phyloP scores from a whole-genome alignment of 208 protist genomes.

The Leishmania aethiopica region DNA sequence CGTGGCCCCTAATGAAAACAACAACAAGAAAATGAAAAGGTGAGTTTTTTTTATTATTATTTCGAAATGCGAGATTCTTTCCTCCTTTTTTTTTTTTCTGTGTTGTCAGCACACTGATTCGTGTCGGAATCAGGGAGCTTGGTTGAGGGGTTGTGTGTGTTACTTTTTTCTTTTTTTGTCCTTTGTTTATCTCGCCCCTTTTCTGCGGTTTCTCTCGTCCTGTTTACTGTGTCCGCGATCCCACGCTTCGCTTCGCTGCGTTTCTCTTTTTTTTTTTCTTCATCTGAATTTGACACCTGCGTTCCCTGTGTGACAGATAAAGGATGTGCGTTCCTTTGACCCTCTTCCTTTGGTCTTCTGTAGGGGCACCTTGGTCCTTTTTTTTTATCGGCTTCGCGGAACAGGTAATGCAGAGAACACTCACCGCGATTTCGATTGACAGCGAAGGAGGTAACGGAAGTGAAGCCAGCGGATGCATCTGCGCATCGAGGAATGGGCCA shows the following conservation, averaged over 20 bases:
- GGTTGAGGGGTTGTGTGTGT: background rate
- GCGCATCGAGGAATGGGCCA: background rate
- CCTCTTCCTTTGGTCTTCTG: background rate
- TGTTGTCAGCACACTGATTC: no score
- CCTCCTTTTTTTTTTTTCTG: no score
- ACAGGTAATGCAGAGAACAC: background rate
- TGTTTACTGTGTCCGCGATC: background rate
- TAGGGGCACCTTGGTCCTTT: background rate
- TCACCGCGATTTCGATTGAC: background rate
- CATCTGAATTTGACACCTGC: background rate
- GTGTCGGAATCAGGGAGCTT: no score
- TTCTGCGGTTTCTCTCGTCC: background rate
- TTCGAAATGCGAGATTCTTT: no score
- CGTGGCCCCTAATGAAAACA: background rate
- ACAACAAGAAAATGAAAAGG: background rate
- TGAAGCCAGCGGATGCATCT: background rate
- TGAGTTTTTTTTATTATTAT: no score
- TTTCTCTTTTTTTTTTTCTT: background rate
- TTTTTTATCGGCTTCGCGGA: background rate
- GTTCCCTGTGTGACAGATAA: background rate
- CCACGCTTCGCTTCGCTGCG: background rate
- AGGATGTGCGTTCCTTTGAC: slow-evolving; percentile 15
- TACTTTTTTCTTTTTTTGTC: background rate
- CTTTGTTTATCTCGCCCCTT: background rate
- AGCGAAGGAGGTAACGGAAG: background rate